Evolutionary conservation across 176 grass and related monocot genomes (phyloP), one percentile per base, ranked within the genome.

Genomic region (Elaeis guineensis): DNA sequence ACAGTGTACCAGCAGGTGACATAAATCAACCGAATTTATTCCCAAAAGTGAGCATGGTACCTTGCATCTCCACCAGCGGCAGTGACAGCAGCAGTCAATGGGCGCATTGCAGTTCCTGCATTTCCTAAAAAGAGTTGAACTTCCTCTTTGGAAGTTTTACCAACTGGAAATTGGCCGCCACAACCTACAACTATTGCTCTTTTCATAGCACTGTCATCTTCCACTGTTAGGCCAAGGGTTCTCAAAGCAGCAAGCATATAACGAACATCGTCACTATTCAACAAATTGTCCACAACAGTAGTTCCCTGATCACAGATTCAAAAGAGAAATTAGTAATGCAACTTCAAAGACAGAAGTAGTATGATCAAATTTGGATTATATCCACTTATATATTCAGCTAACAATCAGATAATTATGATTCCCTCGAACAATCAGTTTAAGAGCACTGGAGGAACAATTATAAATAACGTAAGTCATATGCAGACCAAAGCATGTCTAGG

Each of bases 221-320:
- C 81, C 51, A 98, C 94, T 3, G 84, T 73, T 49, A 98, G 84
- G 0, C 94, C 94, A 5, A 98, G 94, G 51, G 79, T 79, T 67
- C 79, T 91, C 73, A 98, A 71, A 30, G 94, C 94, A 76, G 73
- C 94, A 4, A 98, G 94, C 94, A 98, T 98, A 71, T 98, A 98
- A 72, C 86, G 82, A 25, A 98, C 80, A 54, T 98, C 94, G 52
- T 98, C 94, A 16, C 94, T 98, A 64, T 80, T 83, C 64, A 98
- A 77, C 73, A 98, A 75, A 73, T 98, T 98, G 67, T 98, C 94
- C 5, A 98, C 84, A 14, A 89, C 76, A 19, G 94, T 98, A 7
- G 88, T 98, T 63, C 88, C 93, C 94, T 98, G 26, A 72, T 7
- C 22, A 66, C 75, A 61, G 19, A 39, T 39, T 39, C 9, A 39